Base-by-base conservation (phyloP, 1,139 yeast genomes). In the Yamadazyma sp. region DNA sequence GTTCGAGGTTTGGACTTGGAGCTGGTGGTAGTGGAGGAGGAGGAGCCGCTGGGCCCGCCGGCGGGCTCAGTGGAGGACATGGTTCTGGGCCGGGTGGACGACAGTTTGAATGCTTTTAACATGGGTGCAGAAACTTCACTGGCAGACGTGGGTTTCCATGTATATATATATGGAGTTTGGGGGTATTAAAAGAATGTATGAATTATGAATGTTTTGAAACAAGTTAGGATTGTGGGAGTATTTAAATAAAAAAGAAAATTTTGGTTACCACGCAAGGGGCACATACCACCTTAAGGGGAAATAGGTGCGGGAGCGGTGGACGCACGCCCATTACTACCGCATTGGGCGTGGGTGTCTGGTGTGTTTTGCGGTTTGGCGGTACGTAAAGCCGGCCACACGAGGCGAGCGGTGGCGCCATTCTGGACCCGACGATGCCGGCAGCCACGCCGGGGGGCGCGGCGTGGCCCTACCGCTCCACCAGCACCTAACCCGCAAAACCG, bases 31-130 rank as follows among this genome's bases (percentile, higher is more conserved):
- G 22, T 35, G 15, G 36, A 6, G 5, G 17, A 12, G 16, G 31
- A 17, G 20, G 33, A 12, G 10, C 24, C 26, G 15, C 24, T n/a
- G 12, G 29, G 16, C 4, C 22, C 20, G 10, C 24, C 26, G 9
- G 12, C 7, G 12, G 29, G 9, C 8, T 26, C 29, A 12, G 26
- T 31, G 24, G 34, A 25, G 15, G 16, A 26, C n/a, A 24, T 10
- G 17, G 25, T 16, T 7, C n/a, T 24, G 23, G 37, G 20, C 17
- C 27, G 27, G 20, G 28, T 37, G 16, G 15, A 15, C 16, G 29
- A 26, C 8, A 43, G 36, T 33, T 45, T 47, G 34, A 49, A 49
- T 10, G 53, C 49, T 41, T 49, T 49, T 34, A 49, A 45, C 53
- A 49, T 49, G 4, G n/a, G n/a, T n/a, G n/a, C n/a, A n/a, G n/a